Evolutionary conservation across 2,329 filamentous ascomycete species (phyloP), one percentile per base, ranked within the genome.

Genomic region (Neofusicoccum sp.): DNA sequence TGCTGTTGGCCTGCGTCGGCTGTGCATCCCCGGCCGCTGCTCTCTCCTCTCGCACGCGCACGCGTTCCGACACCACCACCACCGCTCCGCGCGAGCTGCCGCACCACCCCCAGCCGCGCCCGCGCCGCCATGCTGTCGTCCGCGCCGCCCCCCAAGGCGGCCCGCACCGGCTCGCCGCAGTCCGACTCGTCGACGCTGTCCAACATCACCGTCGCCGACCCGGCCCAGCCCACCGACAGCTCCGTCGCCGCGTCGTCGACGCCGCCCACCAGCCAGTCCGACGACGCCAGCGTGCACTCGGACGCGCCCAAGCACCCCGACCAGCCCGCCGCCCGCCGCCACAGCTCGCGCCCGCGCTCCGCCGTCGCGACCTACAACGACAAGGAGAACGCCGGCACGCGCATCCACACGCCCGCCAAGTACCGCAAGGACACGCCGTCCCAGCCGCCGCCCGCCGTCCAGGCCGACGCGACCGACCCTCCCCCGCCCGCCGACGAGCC

Each of bases 361-460:
- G 81, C 79, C 58, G 77, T 85, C 20, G 81, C 84, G 14, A 83
- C 86, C 20, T 91, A 91, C 75, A 91, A 91, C 67, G 75, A 89
- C 14, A 80, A 84, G 64, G 81, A 84, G 66, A 78, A 89, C 58
- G 82, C 80, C 61, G 86, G 86, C 65, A 89, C 84, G 54, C 80
- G 82, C 33, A 79, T 82, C 44, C 86, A 88, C 65, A 85, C 81
- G 76, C 74, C 80, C 76, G 73, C 70, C 16, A 75, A 75, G 47
- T 75, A 75, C 61, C 65, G 75, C 33, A 68, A 75, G 33, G 49
- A 53, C 48, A 36, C 58, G 48, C 57, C 45, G 44, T 28, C 45
- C 33, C 57, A 43, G 14, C 44, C 57, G 36, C 45, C 28, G 36
- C 57, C 67, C 24, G 44, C 65, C 28, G 63, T 66, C n/a, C 64